A percentile compares a stretch with the other conserved stretches of the same genome.
These are phyloP conservation scores for Pisolithus marmoratus DNA, from an alignment of 768 basidiomycete species.

Conservation along the genomic window DNA sequence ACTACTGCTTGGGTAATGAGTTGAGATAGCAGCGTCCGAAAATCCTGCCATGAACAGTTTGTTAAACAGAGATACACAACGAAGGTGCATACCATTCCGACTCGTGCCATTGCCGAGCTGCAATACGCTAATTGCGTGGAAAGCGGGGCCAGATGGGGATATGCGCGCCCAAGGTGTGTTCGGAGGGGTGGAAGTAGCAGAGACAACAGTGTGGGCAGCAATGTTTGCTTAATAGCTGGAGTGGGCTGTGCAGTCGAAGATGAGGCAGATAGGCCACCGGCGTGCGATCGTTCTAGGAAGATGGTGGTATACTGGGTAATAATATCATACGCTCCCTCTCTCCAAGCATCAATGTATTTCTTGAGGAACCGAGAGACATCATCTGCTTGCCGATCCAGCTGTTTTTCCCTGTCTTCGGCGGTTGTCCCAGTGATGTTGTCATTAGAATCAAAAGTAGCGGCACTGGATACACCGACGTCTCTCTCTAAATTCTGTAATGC, in stretches of 20 bases:
- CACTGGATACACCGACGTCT: constrained; percentile 33
- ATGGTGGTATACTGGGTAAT: constrained; percentile 86
- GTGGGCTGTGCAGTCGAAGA: constrained; percentile 16
- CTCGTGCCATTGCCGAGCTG: constrained; percentile 83
- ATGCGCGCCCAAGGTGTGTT: constrained; percentile 54
- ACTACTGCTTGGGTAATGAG: constrained; percentile 63
- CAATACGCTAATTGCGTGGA: constrained; percentile 96
- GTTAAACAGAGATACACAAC: not conserved
- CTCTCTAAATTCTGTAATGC: constrained; percentile 50
- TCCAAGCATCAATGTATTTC: constrained; percentile 84
- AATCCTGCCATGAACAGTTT: constrained; percentile 39
- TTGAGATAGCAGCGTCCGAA: constrained; percentile 61
- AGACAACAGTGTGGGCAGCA: constrained; percentile 26
- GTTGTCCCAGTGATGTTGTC: constrained; percentile 13
- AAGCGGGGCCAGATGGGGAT: constrained; percentile 64
- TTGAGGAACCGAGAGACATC: constrained; percentile 76
- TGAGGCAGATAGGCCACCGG: constrained; percentile 14
- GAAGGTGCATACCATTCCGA: constrained; percentile 58
- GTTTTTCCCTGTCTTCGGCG: constrained; percentile 32
- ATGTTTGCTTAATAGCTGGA: constrained; percentile 24
- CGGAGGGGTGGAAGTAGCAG: constrained; percentile 65
- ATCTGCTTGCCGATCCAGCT: constrained; percentile 57
- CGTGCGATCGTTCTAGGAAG: constrained; percentile 65
- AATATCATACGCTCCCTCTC: constrained; percentile 90
- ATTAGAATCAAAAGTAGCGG: constrained; percentile 5